Evolutionary conservation across 2,329 filamentous ascomycete species (phyloP).

Genomic region (Phoma sp.): DNA sequence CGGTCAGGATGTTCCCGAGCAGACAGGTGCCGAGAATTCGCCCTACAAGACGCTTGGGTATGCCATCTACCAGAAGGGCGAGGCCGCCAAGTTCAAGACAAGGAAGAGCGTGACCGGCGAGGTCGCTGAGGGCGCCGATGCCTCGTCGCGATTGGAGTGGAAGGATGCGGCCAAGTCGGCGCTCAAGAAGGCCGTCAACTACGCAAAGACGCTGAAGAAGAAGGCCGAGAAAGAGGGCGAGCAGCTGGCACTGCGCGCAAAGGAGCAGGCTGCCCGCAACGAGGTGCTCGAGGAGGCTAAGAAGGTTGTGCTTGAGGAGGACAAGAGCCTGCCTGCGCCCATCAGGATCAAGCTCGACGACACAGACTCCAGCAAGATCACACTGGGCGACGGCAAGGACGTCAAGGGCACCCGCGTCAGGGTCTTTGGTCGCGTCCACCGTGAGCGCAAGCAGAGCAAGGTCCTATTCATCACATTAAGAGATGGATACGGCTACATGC

Average conservation of each 20-base stretch:
- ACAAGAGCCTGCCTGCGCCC: slow-evolving; percentile 73
- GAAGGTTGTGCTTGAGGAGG: slow-evolving; percentile 74
- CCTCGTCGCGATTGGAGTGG: slow-evolving; percentile 70
- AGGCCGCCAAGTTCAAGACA: slow-evolving; percentile 68
- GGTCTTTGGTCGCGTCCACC: slow-evolving; percentile 83
- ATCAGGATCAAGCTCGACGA: slow-evolving; percentile 77
- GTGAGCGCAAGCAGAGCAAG: slow-evolving; percentile 80
- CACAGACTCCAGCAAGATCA: slow-evolving; percentile 64
- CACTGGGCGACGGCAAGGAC: slow-evolving; percentile 58
- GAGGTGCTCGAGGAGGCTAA: slow-evolving; percentile 81
- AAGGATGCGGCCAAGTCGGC: slow-evolving; percentile 84
- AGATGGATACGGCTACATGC: slow-evolving; percentile 83
- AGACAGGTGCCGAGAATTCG: slow-evolving; percentile 71
- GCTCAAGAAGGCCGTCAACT: slow-evolving; percentile 81
- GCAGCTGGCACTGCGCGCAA: slow-evolving; percentile 71
- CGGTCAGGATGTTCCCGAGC: slow-evolving; percentile 71
- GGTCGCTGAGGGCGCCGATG: slow-evolving; percentile 58
- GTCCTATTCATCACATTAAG: slow-evolving; percentile 85
- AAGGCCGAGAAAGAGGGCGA: slow-evolving; percentile 81
- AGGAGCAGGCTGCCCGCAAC: slow-evolving; percentile 73
- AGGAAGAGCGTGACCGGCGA: slow-evolving; percentile 60
- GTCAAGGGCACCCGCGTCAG: slow-evolving; percentile 75
- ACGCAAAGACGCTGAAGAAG: slow-evolving; percentile 78
- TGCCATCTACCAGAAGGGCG: slow-evolving; percentile 75
- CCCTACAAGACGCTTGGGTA: slow-evolving; percentile 83